Evolutionary conservation across 345 rosid genomes (phyloP), one percentile per base, ranked within the genome.

Genomic region (Citrus medica): DNA sequence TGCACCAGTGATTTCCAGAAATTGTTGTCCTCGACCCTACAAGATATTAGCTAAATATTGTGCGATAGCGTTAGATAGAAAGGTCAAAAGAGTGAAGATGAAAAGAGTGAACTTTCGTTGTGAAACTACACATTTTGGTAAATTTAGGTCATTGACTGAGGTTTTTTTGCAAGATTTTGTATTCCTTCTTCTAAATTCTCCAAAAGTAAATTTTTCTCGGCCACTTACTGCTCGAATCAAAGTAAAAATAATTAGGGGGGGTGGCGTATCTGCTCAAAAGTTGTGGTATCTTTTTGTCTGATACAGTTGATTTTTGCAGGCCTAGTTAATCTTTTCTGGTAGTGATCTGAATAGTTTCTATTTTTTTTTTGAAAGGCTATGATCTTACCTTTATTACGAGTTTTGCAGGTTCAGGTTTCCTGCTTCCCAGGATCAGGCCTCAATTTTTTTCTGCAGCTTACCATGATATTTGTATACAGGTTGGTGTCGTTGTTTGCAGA

Each of bases 391-490:
- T 14, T 42, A 61, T 81, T 73, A 62, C 58, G 7, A 84, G 84
- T 81, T 81, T 78, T 84, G 84, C 87, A 84, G 87, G 87, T 81
- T 84, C 84, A 76, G 87, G 84, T 71, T 79, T 81, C 87, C 84
- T 84, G 84, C 86, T 83, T 73, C 76, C 79, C 80, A 83, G 83
- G 81, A 80, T 77, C 83, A 67, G 83, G 73, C 82, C 79, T 81
- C 79, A 60, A 42, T 76, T 42, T 81, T 53, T 53, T 81, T 72
- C 59, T 81, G 82, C 78, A 73, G 84, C 87, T 84, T 81, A 84
- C 87, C 78, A 37, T 81, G 80, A 76, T 81, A 75, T 84, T 84
- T 84, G 70, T 78, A 78, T 84, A 81, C 87, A 84, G 87, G 87
- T 84, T 83, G 78, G 75, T 75, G 82, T 80, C 73, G 79, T 80